Evolutionary conservation across 768 basidiomycete genomes (phyloP), one percentile per base, ranked within the genome.

Genomic region (Cystofilobasidium capitatum): DNA sequence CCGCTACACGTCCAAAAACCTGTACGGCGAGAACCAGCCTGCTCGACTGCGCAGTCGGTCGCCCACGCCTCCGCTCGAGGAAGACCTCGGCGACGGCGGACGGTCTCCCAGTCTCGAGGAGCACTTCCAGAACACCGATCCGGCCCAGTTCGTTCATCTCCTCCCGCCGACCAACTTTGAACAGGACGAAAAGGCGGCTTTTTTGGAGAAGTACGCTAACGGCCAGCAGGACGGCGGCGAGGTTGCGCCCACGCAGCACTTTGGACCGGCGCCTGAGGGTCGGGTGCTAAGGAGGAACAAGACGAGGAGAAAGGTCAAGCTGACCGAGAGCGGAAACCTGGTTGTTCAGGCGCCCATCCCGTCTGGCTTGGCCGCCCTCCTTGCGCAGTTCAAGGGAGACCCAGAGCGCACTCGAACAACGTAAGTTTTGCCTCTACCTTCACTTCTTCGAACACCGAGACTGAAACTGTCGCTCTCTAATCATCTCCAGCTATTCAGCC

Each of bases 321-420:
- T 58, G 16, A 44, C 33, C 49, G 26, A 44, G 24, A 71, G 72
- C 51, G 73, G 73, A 16, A 75, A 74, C 69, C 73, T 76, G 45
- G 73, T 73, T 1, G 73, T 75, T 12, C 75, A 76, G 45, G 74
- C 74, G 72, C 74, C 73, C 3, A 74, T 75, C 22, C 75, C 75
- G 44, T 75, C 76, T 9, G 66, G 73, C 37, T 55, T 76, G 40
- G 57, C 42, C 8, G 37, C 44, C 72, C 45, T 63, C 35, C n/a
- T 61, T 73, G 3, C 14, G 47, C 61, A 26, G 31, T 54, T 64
- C 33, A 42, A 14, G 59, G 35, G 42, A 29, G 57, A 61, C 35
- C 24, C 33, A 14, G 63, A 51, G 58, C 44, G 47, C 33, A 54
- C 26, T 22, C 54, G 55, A 29, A 66, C 55, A 26, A 64, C 62